A percentile compares a stretch with the other conserved stretches of the same genome.
phyloP scores from a whole-genome alignment of 1,139 yeast genomes.

The Protomyces lactucae-debilis region DNA sequence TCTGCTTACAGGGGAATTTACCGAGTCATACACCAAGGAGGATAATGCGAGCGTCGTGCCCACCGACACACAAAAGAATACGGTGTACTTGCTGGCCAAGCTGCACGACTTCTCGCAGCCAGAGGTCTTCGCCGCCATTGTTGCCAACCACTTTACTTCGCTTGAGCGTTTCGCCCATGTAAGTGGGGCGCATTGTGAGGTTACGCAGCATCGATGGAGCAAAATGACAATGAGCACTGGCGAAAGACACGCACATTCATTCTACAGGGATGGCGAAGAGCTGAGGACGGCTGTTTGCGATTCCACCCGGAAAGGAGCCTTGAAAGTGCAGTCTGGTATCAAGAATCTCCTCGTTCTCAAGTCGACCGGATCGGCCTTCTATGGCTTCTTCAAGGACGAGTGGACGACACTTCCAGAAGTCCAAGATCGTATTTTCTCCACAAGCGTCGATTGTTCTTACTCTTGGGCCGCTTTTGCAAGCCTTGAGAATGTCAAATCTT shows the following conservation, averaged over 20 bases:
- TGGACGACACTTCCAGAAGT: conserved; percentile 82
- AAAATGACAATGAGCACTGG: conserved; percentile 66
- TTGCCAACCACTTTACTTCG: conserved; percentile 71
- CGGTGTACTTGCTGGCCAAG: conserved; percentile 62
- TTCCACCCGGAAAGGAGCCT: conserved; percentile 48
- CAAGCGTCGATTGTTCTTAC: conserved; percentile 79
- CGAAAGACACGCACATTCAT: conserved; percentile 72
- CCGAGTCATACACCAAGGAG: conserved; percentile 74
- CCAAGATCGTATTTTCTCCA: conserved; percentile 75
- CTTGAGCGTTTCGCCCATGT: conserved; percentile 63
- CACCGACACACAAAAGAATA: conserved; percentile 89
- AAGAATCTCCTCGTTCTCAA: conserved; percentile 82
- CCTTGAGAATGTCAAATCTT: conserved; percentile 46
- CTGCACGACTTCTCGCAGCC: conserved; percentile 71
- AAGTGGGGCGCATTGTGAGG: conserved; percentile 59
- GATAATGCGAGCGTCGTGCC: conserved; percentile 87
- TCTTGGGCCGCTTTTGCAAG: conserved; percentile 53
- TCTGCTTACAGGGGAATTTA: conserved; percentile 71
- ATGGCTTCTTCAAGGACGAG: conserved; percentile 79
- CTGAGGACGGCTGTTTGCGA: conserved; percentile 58
- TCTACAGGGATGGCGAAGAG: conserved; percentile 78
- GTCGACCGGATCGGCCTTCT: conserved; percentile 91
- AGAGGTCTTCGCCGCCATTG: conserved; percentile 79
- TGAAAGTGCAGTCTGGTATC: conserved; percentile 61
- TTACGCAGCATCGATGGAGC: conserved; percentile 72